Conservation (phyloP, 805 yeast genomes). For the Candida pseudoglaebosa region DNA sequence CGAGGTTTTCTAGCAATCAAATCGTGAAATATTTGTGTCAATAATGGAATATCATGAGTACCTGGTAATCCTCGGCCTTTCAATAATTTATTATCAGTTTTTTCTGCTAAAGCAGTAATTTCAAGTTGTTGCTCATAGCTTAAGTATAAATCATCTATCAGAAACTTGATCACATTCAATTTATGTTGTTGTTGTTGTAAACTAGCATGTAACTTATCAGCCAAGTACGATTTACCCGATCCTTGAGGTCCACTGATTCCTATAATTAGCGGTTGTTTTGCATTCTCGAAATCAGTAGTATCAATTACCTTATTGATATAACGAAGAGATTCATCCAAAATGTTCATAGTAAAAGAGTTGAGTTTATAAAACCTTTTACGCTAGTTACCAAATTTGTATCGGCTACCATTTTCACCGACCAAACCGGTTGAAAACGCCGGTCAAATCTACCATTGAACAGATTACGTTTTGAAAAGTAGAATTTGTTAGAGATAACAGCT, state of each 20-base stretch:
- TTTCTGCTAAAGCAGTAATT: slow-evolving; percentile 31
- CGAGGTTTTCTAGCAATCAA: slow-evolving; percentile 16
- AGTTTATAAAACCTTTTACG: too few species aligned
- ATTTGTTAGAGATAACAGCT: too few species aligned
- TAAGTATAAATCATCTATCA: slow-evolving; percentile 85
- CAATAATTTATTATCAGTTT: slow-evolving; percentile 49
- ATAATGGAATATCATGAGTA: slow-evolving; percentile 70
- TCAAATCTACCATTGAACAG: too few species aligned
- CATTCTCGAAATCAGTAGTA: slow-evolving; percentile 17
- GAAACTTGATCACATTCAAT: slow-evolving; percentile 45
- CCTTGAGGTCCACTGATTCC: slow-evolving; percentile 78
- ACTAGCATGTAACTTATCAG: slow-evolving; percentile 35
- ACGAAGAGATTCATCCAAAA: slow-evolving; percentile 13
- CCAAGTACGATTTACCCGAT: slow-evolving; percentile 65
- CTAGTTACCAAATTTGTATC: too few species aligned
- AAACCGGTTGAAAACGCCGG: too few species aligned
- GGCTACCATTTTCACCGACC: too few species aligned
- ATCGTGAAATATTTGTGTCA: slow-evolving; percentile 31
- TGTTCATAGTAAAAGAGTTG: slow-evolving; percentile 8
- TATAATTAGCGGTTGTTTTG: slow-evolving; percentile 41
- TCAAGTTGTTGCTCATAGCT: slow-evolving; percentile 56
- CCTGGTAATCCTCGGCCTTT: slow-evolving; percentile 91
- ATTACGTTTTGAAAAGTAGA: too few species aligned
- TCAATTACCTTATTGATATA: slow-evolving; percentile 26
- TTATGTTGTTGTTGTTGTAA: slow-evolving; percentile 33